Evolutionary conservation across 1,139 yeast genomes (phyloP).

Genomic region (Kluyveromyces sp.): DNA sequence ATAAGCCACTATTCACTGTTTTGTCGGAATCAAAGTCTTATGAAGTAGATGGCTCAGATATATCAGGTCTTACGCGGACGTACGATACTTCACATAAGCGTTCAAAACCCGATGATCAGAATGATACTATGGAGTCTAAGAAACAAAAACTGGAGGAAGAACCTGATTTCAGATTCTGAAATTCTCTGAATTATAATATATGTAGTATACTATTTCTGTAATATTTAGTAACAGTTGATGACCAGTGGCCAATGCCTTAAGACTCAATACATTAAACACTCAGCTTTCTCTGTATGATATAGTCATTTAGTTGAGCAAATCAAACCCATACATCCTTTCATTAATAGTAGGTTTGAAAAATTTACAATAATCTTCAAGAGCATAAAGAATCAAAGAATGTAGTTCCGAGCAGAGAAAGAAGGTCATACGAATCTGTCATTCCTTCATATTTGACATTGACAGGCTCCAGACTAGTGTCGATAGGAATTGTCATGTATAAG

Average conservation of each 20-base stretch:
- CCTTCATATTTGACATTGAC: too few relatives aligned
- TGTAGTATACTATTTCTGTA: too few relatives aligned
- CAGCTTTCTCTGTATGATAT: not conserved
- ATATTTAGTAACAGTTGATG: too few relatives aligned
- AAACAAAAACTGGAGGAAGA: slow-evolving; percentile 2
- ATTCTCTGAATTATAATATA: not conserved
- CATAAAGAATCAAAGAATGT: too few relatives aligned
- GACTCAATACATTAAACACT: not conserved
- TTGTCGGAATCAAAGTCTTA: slow-evolving; percentile 30
- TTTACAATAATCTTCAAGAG: not conserved
- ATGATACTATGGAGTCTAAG: not conserved
- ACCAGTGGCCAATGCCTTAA: too few relatives aligned
- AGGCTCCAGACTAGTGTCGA: not conserved
- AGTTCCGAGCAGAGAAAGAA: too few relatives aligned
- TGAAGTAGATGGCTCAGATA: not conserved
- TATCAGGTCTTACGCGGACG: not conserved
- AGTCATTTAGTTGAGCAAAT: not conserved
- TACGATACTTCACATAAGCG: not conserved
- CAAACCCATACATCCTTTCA: not conserved
- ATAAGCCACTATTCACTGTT: slow-evolving; percentile 36
- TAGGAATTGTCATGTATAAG: slow-evolving; percentile 10
- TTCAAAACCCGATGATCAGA: not conserved
- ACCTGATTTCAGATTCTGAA: slow-evolving; percentile 3
- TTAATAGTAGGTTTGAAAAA: not conserved
- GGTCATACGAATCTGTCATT: too few relatives aligned